phyloP scores from a whole-genome alignment of 441 rosid species.

The Metrosideros polymorpha region DNA sequence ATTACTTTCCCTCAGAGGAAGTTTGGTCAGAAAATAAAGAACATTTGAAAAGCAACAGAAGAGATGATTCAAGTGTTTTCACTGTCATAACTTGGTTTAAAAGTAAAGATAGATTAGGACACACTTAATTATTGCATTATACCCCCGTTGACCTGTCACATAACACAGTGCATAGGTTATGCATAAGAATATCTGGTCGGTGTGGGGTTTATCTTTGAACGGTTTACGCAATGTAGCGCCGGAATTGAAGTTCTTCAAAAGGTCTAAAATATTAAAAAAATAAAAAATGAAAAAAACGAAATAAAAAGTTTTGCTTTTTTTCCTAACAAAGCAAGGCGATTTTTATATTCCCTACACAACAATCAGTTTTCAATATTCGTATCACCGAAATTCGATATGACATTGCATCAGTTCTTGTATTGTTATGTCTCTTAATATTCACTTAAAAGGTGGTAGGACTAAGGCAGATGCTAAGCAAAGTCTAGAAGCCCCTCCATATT shows the following conservation, averaged over 20 bases:
- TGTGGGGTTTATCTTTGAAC: neutral
- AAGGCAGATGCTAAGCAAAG: conserved; percentile 14
- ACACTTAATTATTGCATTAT: neutral
- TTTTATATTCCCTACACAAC: conserved; percentile 17
- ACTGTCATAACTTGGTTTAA: neutral
- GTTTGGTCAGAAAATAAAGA: neutral
- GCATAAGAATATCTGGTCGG: neutral
- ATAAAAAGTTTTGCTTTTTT: conserved; percentile 9
- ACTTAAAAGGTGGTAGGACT: neutral
- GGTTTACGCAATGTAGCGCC: neutral
- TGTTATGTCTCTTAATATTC: conserved; percentile 3
- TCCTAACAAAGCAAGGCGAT: conserved; percentile 15
- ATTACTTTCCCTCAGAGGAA: neutral
- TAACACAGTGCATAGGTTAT: neutral
- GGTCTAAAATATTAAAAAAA: neutral
- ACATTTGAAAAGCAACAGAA: neutral
- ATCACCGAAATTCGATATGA: conserved; percentile 38
- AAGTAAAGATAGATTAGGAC: neutral
- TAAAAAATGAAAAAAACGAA: neutral
- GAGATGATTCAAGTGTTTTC: neutral
- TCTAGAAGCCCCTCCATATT: neutral
- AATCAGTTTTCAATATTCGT: conserved; percentile 33
- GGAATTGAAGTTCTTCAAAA: neutral
- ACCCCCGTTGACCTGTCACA: neutral
- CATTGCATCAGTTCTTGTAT: conserved; percentile 1